A percentile compares a stretch with the other conserved stretches of the same genome.
phyloP scores from a whole-genome alignment of 257 asterid species.

The Cordia subcordata region DNA sequence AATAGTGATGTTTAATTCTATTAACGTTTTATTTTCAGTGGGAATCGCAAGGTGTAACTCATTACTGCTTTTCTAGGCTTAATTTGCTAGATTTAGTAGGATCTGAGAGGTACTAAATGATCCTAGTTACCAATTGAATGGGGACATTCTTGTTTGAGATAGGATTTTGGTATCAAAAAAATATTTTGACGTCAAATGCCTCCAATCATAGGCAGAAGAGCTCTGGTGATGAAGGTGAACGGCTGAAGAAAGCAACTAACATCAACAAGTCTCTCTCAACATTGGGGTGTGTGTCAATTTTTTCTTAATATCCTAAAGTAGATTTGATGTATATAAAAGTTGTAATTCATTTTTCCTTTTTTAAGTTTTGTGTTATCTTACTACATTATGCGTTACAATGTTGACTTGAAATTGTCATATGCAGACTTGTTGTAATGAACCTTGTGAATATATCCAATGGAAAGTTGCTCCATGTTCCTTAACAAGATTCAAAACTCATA shows the following conservation, averaged over 20 bases:
- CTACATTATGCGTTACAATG: neutral
- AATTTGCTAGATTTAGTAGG: constrained; percentile 98
- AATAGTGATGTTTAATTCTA: constrained; percentile 7
- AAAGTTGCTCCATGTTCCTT: constrained; percentile 86
- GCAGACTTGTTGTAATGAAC: constrained; percentile 96
- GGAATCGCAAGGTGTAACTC: constrained; percentile 92
- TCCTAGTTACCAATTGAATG: constrained; percentile 1
- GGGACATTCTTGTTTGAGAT: neutral
- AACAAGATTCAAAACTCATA: constrained; percentile 97
- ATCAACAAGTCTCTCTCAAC: constrained; percentile 97
- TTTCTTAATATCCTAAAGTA: constrained; percentile 11
- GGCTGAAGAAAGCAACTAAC: constrained; percentile 92
- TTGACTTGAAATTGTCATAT: constrained; percentile 4
- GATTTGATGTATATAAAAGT: neutral
- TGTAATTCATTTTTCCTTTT: neutral
- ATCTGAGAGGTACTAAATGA: constrained; percentile 71
- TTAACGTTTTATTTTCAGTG: constrained; percentile 40
- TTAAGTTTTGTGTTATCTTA: neutral
- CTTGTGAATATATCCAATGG: constrained; percentile 88
- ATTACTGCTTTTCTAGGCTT: constrained; percentile 83
- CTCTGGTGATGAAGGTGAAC: constrained; percentile 99
- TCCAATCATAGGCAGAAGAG: constrained; percentile 78
- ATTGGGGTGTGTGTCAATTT: constrained; percentile 60
- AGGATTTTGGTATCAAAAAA: neutral
- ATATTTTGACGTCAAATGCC: constrained; percentile 7